Evolutionary conservation across 192 early-diverging fungal genomes (phyloP).

Genomic region (Umbelopsis isabellina): DNA sequence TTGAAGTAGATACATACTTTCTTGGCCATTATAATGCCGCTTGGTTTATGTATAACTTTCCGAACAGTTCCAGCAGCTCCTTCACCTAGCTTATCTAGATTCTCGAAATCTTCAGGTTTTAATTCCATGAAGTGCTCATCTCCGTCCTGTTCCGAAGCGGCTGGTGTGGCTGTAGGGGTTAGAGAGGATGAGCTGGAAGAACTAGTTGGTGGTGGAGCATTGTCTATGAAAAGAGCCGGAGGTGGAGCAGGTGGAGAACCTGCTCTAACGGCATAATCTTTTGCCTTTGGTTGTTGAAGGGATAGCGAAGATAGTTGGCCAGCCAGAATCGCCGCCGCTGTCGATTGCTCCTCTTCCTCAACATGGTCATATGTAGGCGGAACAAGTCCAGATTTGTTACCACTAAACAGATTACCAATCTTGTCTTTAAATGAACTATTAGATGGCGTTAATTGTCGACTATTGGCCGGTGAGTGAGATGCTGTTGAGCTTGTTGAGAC

Average conservation of each 20-base stretch:
- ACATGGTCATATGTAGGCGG: constrained; percentile 14
- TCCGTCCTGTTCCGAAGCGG: constrained; percentile 7
- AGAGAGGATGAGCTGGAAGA: constrained; percentile 10
- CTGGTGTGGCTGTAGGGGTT: constrained; percentile 9
- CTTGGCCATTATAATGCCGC: constrained; percentile 84
- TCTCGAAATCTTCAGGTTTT: constrained; percentile 71
- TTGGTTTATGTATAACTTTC: constrained; percentile 80
- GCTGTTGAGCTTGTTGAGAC: constrained; percentile 2
- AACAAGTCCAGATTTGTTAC: constrained; percentile 21
- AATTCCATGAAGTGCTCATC: constrained; percentile 34
- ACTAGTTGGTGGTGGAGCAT: constrained; percentile 11
- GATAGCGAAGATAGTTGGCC: constrained; percentile 22
- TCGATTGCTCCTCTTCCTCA: constrained; percentile 20
- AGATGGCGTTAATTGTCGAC: constrained; percentile 21
- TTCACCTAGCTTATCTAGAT: constrained; percentile 82
- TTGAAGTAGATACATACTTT: constrained; percentile 66
- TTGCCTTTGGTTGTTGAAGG: constrained; percentile 14
- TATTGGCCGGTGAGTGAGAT: constrained; percentile 10
- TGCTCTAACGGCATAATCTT: constrained; percentile 1
- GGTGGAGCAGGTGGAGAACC: background rate
- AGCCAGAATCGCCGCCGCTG: constrained; percentile 22
- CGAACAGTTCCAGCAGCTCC: constrained; percentile 90
- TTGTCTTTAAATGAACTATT: constrained; percentile 21
- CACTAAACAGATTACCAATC: constrained; percentile 22
- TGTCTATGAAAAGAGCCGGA: constrained; percentile 2